phyloP scores from a whole-genome alignment of 2,329 filamentous ascomycete genomes.

The Hymenoscyphus occultus region DNA sequence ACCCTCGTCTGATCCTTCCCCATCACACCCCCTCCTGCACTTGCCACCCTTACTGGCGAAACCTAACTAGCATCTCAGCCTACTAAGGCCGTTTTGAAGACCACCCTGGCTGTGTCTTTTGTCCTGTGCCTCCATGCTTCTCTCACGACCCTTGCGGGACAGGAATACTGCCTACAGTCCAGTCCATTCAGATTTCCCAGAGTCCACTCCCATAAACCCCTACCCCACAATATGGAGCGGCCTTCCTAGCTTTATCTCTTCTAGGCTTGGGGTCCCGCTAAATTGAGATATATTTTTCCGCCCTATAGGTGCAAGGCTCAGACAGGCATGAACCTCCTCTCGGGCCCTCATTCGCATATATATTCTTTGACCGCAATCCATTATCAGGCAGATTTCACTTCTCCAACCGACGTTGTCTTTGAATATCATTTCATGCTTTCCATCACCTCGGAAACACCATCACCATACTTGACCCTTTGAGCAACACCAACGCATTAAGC shows the following conservation, averaged over 20 bases:
- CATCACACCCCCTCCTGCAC: conserved; percentile 9
- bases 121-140: conserved; percentile 3
- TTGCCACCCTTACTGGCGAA: conserved; percentile 1
- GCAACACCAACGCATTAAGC: conserved; percentile 5
- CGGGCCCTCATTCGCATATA: conserved; percentile 6
- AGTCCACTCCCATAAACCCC: not conserved
- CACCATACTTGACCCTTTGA: not conserved
- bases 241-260: not conserved
- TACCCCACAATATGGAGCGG: not conserved
- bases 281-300: conserved; percentile 1
- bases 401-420: not conserved
- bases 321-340: not conserved
- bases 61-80: conserved; percentile 12
- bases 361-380: conserved; percentile 9
- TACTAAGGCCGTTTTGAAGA: conserved; percentile 10
- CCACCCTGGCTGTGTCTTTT: conserved; percentile 1
- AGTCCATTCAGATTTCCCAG: conserved; percentile 2
- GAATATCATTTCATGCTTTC: conserved; percentile 19
- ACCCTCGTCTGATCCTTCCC: conserved; percentile 7
- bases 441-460: conserved; percentile 5
- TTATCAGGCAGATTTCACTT: conserved; percentile 5
- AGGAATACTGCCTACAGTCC: not conserved
- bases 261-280: not conserved
- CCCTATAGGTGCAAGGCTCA: conserved; percentile 2
- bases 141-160: not conserved